Evolutionary conservation across 345 rosid species (phyloP), one percentile per base, ranked within the genome.

Genomic region (Carallia pectinifolia): DNA sequence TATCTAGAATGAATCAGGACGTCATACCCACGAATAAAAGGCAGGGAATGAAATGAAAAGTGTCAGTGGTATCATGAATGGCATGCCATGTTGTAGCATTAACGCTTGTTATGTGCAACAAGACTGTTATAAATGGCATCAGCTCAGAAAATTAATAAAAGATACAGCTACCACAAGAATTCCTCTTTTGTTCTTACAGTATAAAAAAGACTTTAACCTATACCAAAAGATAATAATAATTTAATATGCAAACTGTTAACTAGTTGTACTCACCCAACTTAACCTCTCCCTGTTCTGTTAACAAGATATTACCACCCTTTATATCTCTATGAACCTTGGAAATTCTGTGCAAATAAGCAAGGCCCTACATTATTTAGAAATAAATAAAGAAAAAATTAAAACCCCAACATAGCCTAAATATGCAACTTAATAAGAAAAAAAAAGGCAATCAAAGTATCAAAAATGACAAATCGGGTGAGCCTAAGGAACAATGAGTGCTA

Each of bases 271-370:
- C 79, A 95, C 99, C 99, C 82, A 95, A 80, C 80, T 95, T 95
- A 85, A 95, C 98, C 79, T 95, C 99, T 78, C 98, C 99, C 83
- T 95, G 97, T 70, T 95, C 98, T 8, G 99, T 92, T 80, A 95
- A 86, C 84, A 95, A 87, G 81, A 95, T 88, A 85, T 95, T 95
- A 71, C 99, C 98, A 74, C 99, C 97, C 72, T 92, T 95, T 66
- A 92, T 95, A 82, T 95, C 99, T 86, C 99, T 85, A 74, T 95
- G 99, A 66, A 95, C 99, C 84, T 95, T 95, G 82, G 81, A 95
- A 81, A 95, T 95, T 65, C 96, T 85, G 79, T 95, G 99, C 91
- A 95, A 81, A 81, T 95, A 95, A 34, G 93, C 89, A 78, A 92
- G 98, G 75, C 99, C 99, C 99, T 95, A 68, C 77, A 83, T 13